Conservation (phyloP, 352 stramenopile species). For the Phytopythium helicoides region DNA sequence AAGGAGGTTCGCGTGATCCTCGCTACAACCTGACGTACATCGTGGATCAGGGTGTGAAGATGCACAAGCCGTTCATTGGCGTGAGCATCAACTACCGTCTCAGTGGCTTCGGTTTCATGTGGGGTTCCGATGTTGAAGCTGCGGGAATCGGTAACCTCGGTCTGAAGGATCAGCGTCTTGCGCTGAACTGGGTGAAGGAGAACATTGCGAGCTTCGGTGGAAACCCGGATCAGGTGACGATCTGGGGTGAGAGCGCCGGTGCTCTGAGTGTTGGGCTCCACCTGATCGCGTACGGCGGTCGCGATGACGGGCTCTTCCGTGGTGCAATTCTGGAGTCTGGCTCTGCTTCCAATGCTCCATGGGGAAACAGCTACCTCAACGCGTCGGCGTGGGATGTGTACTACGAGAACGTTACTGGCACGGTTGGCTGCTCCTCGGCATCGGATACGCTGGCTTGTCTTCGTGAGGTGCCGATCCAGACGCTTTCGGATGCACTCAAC, state of each 20-base stretch:
- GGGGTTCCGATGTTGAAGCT: slow-evolving; percentile 23
- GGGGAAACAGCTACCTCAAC: slow-evolving; percentile 16
- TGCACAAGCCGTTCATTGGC: slow-evolving; percentile 26
- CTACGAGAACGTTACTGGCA: slow-evolving; percentile 18
- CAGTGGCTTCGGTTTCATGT: slow-evolving; percentile 31
- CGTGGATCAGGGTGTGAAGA: slow-evolving; percentile 14
- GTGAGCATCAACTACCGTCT: slow-evolving; percentile 44
- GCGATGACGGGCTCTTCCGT: slow-evolving; percentile 22
- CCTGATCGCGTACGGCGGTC: slow-evolving; percentile 23
- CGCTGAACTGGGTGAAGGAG: slow-evolving; percentile 78
- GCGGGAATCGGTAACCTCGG: slow-evolving; percentile 77
- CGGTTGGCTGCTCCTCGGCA: slow-evolving; percentile 20
- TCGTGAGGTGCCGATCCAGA: slow-evolving; percentile 21
- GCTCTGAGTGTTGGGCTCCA: slow-evolving; percentile 30
- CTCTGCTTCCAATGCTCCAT: slow-evolving; percentile 13
- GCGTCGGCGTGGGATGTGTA: slow-evolving; percentile 21
- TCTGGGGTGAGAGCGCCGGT: slow-evolving; percentile 88
- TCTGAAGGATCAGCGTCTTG: slow-evolving; percentile 82
- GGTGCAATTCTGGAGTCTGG: slow-evolving; percentile 25
- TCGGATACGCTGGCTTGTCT: slow-evolving; percentile 22
- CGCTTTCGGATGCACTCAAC: slow-evolving; percentile 20
- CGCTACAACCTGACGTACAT: slow-evolving; percentile 33
- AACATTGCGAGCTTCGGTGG: slow-evolving; percentile 84
- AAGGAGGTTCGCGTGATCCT: slow-evolving; percentile 19
- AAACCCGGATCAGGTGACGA: slow-evolving; percentile 71